phyloP scores from a whole-genome alignment of 2,329 filamentous ascomycete genomes.

The Sclerotinia trifoliorum region DNA sequence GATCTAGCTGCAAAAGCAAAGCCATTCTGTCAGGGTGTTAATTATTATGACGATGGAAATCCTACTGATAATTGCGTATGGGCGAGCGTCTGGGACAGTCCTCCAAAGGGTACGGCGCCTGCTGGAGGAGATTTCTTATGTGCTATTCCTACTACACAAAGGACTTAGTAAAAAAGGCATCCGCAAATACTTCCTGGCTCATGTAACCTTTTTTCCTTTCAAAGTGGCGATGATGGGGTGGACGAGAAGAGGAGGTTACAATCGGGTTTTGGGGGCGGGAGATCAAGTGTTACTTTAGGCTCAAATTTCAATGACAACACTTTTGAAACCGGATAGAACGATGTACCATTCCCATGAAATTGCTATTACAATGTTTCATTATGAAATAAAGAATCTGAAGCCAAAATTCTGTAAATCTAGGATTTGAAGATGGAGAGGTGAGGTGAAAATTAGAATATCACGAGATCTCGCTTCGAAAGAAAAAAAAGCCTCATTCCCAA shows the following conservation, averaged over 20 bases:
- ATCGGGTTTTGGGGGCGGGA: not conserved
- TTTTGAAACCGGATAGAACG: not conserved
- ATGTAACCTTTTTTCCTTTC: not conserved
- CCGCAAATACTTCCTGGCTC: no score
- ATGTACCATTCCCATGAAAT: not conserved
- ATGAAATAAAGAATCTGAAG: not conserved
- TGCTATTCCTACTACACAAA: constrained; percentile 6
- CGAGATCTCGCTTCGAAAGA: not conserved
- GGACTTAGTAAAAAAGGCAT: not conserved
- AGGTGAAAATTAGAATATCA: constrained; percentile 3
- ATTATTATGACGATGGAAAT: constrained; percentile 15
- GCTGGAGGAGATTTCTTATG: constrained; percentile 6
- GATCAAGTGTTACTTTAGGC: constrained; percentile 4
- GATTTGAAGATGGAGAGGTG: not conserved
- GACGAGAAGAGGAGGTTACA: not conserved
- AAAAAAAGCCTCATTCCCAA: not conserved
- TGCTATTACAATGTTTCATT: not conserved
- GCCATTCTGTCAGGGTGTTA: not conserved
- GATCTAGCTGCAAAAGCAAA: not conserved
- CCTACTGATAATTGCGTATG: constrained; percentile 13
- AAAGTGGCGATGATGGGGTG: not conserved
- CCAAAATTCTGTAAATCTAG: not conserved
- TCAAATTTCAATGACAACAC: constrained; percentile 14
- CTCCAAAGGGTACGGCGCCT: not conserved
- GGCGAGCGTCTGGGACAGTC: not conserved